phyloP scores from a whole-genome alignment of 495 filamentous ascomycete species.

The Delitschia confertaspora region DNA sequence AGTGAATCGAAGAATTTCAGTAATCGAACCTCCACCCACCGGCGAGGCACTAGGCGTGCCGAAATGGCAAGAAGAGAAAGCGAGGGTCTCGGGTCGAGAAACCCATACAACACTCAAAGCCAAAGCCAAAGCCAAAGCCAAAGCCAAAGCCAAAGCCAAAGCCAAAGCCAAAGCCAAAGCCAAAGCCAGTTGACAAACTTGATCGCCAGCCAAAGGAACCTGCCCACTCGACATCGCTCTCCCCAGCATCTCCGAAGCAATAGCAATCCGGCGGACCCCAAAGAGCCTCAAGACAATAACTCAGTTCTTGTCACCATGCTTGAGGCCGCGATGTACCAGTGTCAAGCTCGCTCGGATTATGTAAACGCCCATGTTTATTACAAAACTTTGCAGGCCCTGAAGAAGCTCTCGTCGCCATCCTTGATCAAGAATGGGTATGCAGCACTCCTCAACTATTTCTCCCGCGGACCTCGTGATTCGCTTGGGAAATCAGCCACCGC shows the following conservation, averaged over 20 bases:
- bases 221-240: slow-evolving; percentile 26
- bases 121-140: slow-evolving; percentile 32
- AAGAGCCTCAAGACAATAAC: slow-evolving; percentile 33
- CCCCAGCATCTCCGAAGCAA: slow-evolving; percentile 30
- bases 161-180: slow-evolving; percentile 34
- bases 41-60: slow-evolving; percentile 15
- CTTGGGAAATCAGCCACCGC: slow-evolving; percentile 55
- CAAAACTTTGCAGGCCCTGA: slow-evolving; percentile 57
- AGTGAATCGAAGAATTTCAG: slow-evolving; percentile 52
- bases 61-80: slow-evolving; percentile 1
- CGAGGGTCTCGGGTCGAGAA: slow-evolving; percentile 22
- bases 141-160: slow-evolving; percentile 27
- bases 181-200: slow-evolving; percentile 33
- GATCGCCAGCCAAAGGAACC: slow-evolving; percentile 25
- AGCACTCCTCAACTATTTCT: slow-evolving; percentile 61
- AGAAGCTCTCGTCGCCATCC: slow-evolving; percentile 51
- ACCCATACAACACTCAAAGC: slow-evolving; percentile 30
- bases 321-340: slow-evolving; percentile 57
- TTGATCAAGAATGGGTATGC: slow-evolving; percentile 57
- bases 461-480: slow-evolving; percentile 57
- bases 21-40: slow-evolving; percentile 50
- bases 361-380: slow-evolving; percentile 62
- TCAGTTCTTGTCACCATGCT: slow-evolving; percentile 58
- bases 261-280: slow-evolving; percentile 23
- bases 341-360: slow-evolving; percentile 58